Base-by-base conservation (phyloP, 805 yeast species). In the Clavispora phyllophila region DNA sequence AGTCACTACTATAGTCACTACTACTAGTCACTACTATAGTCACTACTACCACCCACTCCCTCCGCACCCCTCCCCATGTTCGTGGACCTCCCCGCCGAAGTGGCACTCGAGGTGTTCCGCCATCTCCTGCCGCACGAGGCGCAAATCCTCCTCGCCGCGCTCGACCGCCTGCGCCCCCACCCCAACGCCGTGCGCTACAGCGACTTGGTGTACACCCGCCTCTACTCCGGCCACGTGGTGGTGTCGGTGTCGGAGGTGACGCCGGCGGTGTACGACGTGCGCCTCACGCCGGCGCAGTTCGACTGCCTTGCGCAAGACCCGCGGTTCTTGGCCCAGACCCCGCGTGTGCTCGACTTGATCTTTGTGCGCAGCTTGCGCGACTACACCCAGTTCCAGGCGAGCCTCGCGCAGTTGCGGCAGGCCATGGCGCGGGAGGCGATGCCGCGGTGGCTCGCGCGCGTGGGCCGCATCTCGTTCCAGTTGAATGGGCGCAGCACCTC, bases 401-500 rank as follows among this genome's bases (percentile, higher is more conserved):
- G 39, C 8, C 41, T 56, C 9, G 17, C 35, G 10, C 40, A 41
- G 9, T 57, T 60, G 41, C 42, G 57, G 9, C 43, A 46, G 32
- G 36, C 41, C 37, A 27, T 49, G 27, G 26, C 23, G 13, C 19
- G 25, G 15, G 20, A 39, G 9, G 31, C 36, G 36, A 41, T 41
- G 25, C 36, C 5, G n/a, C 29, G 36, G 36, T 46, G 48, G 35
- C 42, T 45, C 15, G 42, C 40, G 4, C 37, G 36, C 12, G 44
- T 51, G 1, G 48, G 52, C 9, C 62, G 56, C 25, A 43, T 61
- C 19, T 48, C 56, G 9, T 45, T 66, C 19, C 40, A 50, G 23
- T 43, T 66, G 8, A 55, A 62, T 41, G 71, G 66, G 10, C 57
- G 56, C 42, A 45, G 58, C n/a, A 46, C 57, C 6, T 26, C 43